Percentiles rank a stretch among this genome's conserved stretches.
Conservation (phyloP, 176 grass and related monocot species). For the Metroxylon sagu region DNA sequence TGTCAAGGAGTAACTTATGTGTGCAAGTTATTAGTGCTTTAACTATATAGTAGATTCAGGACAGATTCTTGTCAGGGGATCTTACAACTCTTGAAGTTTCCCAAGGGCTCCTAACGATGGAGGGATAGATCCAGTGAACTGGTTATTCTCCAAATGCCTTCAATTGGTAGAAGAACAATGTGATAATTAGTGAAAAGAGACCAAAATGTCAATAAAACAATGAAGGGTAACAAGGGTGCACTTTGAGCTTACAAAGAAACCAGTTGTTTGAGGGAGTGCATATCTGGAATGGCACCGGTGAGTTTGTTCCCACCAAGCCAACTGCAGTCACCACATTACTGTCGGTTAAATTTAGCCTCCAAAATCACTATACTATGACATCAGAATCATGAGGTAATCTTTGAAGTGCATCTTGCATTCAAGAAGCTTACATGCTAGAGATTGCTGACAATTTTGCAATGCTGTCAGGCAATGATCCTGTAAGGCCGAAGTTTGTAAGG, state of each 20-base stretch:
- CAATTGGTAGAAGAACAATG: slow-evolving; percentile 11
- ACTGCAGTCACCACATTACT: slow-evolving; percentile 28
- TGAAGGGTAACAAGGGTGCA: not conserved
- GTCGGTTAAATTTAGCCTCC: not conserved
- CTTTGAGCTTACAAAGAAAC: slow-evolving; percentile 44
- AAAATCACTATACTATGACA: not conserved
- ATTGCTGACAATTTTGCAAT: slow-evolving; percentile 72
- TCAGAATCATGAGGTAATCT: not conserved
- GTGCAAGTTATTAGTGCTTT: not conserved
- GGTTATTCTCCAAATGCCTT: slow-evolving; percentile 76
- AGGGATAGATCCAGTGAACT: slow-evolving; percentile 44
- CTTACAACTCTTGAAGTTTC: slow-evolving; percentile 61
- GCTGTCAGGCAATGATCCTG: slow-evolving; percentile 46
- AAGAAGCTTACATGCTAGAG: slow-evolving; percentile 51
- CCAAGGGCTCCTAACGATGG: slow-evolving; percentile 39
- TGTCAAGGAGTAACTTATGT: no score
- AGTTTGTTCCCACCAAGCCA: slow-evolving; percentile 67
- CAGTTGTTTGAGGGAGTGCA: slow-evolving; percentile 48
- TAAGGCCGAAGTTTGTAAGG: slow-evolving; percentile 47
- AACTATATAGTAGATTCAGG: not conserved
- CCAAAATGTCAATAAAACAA: no score
- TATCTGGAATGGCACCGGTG: slow-evolving; percentile 50
- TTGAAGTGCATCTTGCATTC: not conserved
- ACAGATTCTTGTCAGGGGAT: not conserved
- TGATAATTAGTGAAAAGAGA: no score